These are phyloP conservation scores for Coemansia sp. DNA, from an alignment of 192 early-diverging fungal genomes.

Conservation along the genomic window DNA sequence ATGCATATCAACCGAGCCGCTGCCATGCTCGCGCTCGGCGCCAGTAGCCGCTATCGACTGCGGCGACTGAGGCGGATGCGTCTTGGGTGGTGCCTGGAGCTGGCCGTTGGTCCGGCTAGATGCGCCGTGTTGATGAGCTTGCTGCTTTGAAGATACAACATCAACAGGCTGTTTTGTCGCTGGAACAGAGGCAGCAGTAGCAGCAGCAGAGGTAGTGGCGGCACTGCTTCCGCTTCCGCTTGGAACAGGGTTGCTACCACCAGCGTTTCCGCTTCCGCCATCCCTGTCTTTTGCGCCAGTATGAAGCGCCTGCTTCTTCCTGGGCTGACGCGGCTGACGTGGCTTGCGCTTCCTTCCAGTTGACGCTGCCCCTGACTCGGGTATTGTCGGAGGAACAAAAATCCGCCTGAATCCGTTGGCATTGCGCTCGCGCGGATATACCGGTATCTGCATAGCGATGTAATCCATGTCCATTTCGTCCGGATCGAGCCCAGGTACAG, in stretches of 20 bases:
- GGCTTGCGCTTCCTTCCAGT: slow-evolving; percentile 40
- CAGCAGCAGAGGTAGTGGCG: no score
- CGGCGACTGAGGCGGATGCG: neutral
- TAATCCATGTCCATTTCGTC: slow-evolving; percentile 51
- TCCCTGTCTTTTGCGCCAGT: neutral
- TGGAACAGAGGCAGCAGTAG: no score
- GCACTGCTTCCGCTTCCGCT: neutral
- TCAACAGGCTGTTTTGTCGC: no score
- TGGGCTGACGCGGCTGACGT: slow-evolving; percentile 42
- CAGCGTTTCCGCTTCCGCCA: neutral
- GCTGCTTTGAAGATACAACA: neutral
- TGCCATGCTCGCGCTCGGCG: slow-evolving; percentile 1
- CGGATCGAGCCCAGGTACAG: slow-evolving; percentile 28
- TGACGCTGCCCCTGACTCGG: slow-evolving; percentile 12
- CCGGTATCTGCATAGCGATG: slow-evolving; percentile 36
- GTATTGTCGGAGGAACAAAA: slow-evolving; percentile 28
- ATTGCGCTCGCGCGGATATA: slow-evolving; percentile 33
- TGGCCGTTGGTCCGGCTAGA: no score
- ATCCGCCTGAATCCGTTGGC: slow-evolving; percentile 21
- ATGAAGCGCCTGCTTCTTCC: slow-evolving; percentile 16
- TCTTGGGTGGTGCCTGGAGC: no score
- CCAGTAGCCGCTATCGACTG: slow-evolving; percentile 7
- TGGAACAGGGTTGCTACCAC: neutral
- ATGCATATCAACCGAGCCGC: slow-evolving; percentile 28
- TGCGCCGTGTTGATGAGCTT: neutral